Evolutionary conservation across 257 asterid genomes (phyloP), one percentile per base, ranked within the genome.

Genomic region (Solanum chmielewskii): DNA sequence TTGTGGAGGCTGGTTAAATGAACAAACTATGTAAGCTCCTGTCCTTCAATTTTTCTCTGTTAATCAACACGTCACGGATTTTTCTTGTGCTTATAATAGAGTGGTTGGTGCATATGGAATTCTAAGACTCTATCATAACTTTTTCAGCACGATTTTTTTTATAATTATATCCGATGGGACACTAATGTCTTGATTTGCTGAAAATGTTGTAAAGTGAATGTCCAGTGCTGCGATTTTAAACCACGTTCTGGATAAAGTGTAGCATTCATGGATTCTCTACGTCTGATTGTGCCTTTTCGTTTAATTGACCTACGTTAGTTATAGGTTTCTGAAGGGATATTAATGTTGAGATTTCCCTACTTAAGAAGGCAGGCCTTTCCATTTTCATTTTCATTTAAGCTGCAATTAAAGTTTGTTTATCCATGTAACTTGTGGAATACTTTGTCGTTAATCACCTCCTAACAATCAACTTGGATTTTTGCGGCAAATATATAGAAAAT

Each of bases 1-100:
- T 16, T 83, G 86, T 66, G 94, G 92, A 9, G 95, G 95, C 86
- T 93, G 94, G 93, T 87, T 90, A 86, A 86, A 86, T 69, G 78
- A 92, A 87, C 71, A 88, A 27, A 91, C 89, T 86, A 90, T 93
- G 94, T 91, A 92, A 91, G 93, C 85, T 66, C 52, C 70, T 2
- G 21, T 31, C 45, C 31, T 44, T 35, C 9, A 16, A 20, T 80
- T 27, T 73, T 78, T 59, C 41, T 80, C 68, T 5, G 66, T 62
- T 47, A 45, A 80, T 29, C 68, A 16, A 27, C 66, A 78, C 0
- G 27, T 80, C 27, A 29, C 25, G 2, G 6, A 2, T 47, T 80
- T 80, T 45, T 80, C 16, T 78, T 5, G 33, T 47, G 68, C 85
- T 80, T 80, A 47, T 18, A 80, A 16, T 39, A 16, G 66, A 13